These are phyloP conservation scores for Vanrija pseudolonga DNA, from an alignment of 1,284 basidiomycete species.

Conservation along the genomic window DNA sequence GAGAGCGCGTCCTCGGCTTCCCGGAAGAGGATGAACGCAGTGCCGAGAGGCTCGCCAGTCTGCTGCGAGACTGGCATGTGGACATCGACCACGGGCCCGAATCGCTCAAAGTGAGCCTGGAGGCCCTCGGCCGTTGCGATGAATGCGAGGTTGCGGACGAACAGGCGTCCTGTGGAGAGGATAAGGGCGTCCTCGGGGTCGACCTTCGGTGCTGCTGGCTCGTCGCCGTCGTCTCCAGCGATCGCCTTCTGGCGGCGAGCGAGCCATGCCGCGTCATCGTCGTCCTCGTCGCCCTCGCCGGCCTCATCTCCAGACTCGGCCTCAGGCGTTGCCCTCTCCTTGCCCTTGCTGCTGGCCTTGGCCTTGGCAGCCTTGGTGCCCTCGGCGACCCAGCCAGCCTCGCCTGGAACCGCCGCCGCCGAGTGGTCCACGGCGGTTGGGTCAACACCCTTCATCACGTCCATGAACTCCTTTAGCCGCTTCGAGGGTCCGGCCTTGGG, in stretches of 20 bases:
- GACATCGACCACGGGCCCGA: slow-evolving; percentile 72
- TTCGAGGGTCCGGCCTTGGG: slow-evolving; percentile 57
- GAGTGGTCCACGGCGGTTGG: slow-evolving; percentile 47
- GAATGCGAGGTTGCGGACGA: slow-evolving; percentile 87
- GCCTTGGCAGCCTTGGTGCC: slow-evolving; percentile 23
- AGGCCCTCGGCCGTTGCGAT: slow-evolving; percentile 74
- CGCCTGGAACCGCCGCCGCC: slow-evolving; percentile 25
- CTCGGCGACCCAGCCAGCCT: slow-evolving; percentile 32
- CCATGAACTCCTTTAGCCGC: slow-evolving; percentile 56
- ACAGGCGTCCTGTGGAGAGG: slow-evolving; percentile 73
- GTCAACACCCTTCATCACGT: slow-evolving; percentile 47
- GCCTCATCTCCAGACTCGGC: slow-evolving; percentile 37
- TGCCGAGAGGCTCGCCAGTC: slow-evolving; percentile 66
- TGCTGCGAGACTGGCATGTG: slow-evolving; percentile 73
- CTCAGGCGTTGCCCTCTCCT: slow-evolving; percentile 47
- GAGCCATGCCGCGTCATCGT: slow-evolving; percentile 33
- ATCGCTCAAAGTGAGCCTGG: slow-evolving; percentile 62
- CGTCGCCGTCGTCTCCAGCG: neutral
- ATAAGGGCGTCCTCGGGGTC: slow-evolving; percentile 59
- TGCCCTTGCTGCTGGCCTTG: slow-evolving; percentile 57
- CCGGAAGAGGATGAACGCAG: slow-evolving; percentile 74
- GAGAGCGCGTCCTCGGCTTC: slow-evolving; percentile 64
- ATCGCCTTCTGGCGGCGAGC: neutral
- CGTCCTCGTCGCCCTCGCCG: slow-evolving; percentile 57
- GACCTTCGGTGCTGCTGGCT: slow-evolving; percentile 6